Evolutionary conservation across 257 asterid species (phyloP).

Genomic region (Parsonsia alboflavescens): DNA sequence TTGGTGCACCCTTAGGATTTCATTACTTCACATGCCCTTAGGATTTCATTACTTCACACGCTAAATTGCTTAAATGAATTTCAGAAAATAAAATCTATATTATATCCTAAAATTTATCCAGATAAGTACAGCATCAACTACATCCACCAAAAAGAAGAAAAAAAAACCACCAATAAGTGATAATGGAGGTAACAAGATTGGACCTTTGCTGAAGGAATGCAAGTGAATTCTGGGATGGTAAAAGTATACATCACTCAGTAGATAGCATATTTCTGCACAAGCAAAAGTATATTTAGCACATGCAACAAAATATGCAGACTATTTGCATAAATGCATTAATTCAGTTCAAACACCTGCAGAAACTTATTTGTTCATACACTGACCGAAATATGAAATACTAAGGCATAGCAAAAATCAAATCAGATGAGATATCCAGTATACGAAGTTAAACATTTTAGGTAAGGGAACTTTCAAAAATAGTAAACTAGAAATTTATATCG

Average conservation of each 20-base stretch:
- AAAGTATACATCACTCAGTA: slow-evolving; percentile 76
- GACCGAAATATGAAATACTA: neutral
- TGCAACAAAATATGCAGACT: neutral
- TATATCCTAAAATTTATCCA: neutral
- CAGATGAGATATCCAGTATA: neutral
- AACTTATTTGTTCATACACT: neutral
- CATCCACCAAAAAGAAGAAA: neutral
- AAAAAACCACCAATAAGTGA: neutral
- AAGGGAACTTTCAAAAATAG: neutral
- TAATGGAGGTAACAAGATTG: slow-evolving; percentile 14
- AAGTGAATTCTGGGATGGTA: slow-evolving; percentile 95
- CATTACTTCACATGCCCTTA: no score
- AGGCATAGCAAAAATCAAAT: neutral
- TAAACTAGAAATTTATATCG: neutral
- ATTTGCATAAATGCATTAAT: neutral
- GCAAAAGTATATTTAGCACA: neutral
- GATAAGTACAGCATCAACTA: neutral
- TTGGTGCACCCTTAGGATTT: no score
- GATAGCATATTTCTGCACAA: slow-evolving; percentile 81
- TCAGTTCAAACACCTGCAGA: neutral
- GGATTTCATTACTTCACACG: neutral
- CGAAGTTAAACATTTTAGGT: no score
- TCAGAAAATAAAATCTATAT: neutral
- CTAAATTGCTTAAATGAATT: neutral
- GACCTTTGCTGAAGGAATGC: slow-evolving; percentile 92